Percentiles rank a stretch among this genome's conserved stretches.
phyloP scores from a whole-genome alignment of 306 rosid genomes.

The Vicia faba region DNA sequence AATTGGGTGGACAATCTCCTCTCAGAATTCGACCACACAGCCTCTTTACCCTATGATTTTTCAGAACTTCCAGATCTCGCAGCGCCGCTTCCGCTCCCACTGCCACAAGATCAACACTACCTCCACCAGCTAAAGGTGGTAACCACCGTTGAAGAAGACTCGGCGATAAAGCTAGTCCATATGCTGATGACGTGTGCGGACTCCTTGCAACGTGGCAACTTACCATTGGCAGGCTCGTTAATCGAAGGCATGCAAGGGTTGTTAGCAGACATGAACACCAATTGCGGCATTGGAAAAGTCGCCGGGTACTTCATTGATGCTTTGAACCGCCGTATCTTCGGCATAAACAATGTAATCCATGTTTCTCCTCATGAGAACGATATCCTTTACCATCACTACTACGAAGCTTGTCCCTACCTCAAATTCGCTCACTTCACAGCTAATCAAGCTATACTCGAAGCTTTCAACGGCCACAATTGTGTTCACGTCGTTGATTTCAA shows the following conservation, averaged over 20 bases:
- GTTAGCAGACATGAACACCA: constrained; percentile 57
- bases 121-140: constrained; percentile 41
- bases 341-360: constrained; percentile 1
- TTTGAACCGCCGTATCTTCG: constrained; percentile 64
- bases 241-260: constrained; percentile 76
- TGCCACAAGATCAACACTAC: constrained; percentile 36
- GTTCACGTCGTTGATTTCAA: constrained; percentile 95
- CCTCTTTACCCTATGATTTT: constrained; percentile 53
- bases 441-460: constrained; percentile 83
- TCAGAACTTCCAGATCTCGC: constrained; percentile 43
- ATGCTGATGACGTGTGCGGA: constrained; percentile 83
- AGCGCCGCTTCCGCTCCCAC: neutral
- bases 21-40: constrained; percentile 56
- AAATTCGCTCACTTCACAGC: constrained; percentile 97
- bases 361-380: constrained; percentile 54
- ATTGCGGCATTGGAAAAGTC: constrained; percentile 87
- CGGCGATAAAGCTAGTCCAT: constrained; percentile 81
- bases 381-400: constrained; percentile 72
- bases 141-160: constrained; percentile 75
- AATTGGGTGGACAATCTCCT: constrained; percentile 86
- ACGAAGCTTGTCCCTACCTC: constrained; percentile 85
- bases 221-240: constrained; percentile 66
- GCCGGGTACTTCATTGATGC: constrained; percentile 88
- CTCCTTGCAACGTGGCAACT: constrained; percentile 70
- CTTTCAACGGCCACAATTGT: constrained; percentile 77